These are phyloP conservation scores for Sporothrix luriei DNA, from an alignment of 2,329 filamentous ascomycete genomes.

Conservation along the genomic window DNA sequence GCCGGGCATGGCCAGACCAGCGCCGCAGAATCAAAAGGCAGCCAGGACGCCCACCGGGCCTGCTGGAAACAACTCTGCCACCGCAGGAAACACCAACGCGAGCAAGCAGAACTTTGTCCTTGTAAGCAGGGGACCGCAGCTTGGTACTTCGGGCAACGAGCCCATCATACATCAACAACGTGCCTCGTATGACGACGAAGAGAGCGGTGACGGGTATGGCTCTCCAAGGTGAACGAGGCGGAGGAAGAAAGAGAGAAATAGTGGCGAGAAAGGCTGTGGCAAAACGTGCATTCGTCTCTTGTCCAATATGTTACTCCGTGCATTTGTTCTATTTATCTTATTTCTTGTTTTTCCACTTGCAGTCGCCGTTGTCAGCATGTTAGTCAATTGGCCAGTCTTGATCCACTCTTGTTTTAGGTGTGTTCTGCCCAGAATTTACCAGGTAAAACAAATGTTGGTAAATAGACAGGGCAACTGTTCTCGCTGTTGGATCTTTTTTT, in stretches of 20 bases:
- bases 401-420: not conserved
- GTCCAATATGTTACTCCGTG: too few relatives aligned
- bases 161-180: constrained; percentile 12
- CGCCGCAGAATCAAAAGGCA: not conserved
- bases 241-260: too few relatives aligned
- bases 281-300: too few relatives aligned
- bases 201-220: not conserved
- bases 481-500: too few relatives aligned
- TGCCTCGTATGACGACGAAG: not conserved
- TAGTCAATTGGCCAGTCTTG: not conserved
- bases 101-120: constrained; percentile 1
- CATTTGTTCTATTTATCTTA: too few relatives aligned
- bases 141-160: not conserved
- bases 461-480: too few relatives aligned
- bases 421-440: not conserved
- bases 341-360: too few relatives aligned
- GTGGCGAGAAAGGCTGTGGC: too few relatives aligned
- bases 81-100: not conserved
- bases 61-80: not conserved
- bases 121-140: not conserved
- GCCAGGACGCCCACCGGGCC: not conserved
- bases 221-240: not conserved
- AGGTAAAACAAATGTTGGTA: not conserved
- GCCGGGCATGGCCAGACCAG: not conserved
- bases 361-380: not conserved